Evolutionary conservation across 306 rosid genomes (phyloP).

Genomic region (Vigna mungo): DNA sequence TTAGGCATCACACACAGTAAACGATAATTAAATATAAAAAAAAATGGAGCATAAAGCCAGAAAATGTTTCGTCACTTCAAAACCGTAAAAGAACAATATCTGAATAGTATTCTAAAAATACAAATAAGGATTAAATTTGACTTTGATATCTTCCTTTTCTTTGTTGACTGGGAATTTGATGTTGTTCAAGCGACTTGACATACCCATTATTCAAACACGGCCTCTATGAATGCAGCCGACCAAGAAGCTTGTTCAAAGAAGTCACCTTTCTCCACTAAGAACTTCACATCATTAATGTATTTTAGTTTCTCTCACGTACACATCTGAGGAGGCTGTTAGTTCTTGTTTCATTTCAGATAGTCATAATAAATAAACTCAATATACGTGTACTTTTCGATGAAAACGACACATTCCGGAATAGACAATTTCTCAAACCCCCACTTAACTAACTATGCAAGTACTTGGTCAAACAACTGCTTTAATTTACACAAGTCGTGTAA

Average conservation of each 20-base stretch:
- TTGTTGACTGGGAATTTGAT: slow-evolving; percentile 27
- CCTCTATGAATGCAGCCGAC: slow-evolving; percentile 20
- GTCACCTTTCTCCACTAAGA: background rate
- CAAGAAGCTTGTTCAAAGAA: slow-evolving; percentile 30
- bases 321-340: slow-evolving; percentile 2
- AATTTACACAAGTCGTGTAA: slow-evolving; percentile 1
- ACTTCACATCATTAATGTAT: slow-evolving; percentile 28
- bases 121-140: slow-evolving; percentile 34
- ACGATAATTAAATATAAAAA: background rate
- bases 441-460: slow-evolving; percentile 1
- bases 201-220: slow-evolving; percentile 34
- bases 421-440: slow-evolving; percentile 23
- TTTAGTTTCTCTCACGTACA: background rate
- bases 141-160: slow-evolving; percentile 26
- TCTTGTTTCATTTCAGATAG: slow-evolving; percentile 27
- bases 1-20: background rate
- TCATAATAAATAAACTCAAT: slow-evolving; percentile 13
- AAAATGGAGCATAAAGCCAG: background rate
- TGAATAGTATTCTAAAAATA: slow-evolving; percentile 10
- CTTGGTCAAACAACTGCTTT: background rate
- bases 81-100: slow-evolving; percentile 24
- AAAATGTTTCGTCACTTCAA: background rate
- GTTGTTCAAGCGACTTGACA: slow-evolving; percentile 2
- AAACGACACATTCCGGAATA: slow-evolving; percentile 5
- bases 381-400: background rate